phyloP scores from a whole-genome alignment of 306 rosid genomes.

The Prunus davidiana region DNA sequence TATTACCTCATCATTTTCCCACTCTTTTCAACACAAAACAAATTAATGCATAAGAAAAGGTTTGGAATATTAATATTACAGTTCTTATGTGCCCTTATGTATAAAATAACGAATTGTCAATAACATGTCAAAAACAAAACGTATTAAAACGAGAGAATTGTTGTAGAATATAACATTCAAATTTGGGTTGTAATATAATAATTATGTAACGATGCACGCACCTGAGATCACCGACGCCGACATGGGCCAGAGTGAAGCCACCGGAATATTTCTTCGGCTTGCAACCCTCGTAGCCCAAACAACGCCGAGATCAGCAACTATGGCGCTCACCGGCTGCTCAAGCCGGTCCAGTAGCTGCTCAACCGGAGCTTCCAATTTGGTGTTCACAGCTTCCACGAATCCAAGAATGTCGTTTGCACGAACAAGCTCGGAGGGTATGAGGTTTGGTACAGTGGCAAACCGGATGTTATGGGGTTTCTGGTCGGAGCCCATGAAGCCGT shows the following conservation, averaged over 20 bases:
- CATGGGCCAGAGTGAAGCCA: slow-evolving; percentile 44
- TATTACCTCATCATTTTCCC: too few species aligned
- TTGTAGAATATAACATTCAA: too few species aligned
- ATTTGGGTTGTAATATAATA: too few species aligned
- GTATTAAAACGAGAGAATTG: too few species aligned
- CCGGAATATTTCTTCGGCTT: slow-evolving; percentile 35
- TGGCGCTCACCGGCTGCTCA: background rate
- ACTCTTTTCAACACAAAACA: background rate
- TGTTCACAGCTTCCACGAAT: slow-evolving; percentile 35
- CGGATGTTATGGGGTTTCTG: slow-evolving; percentile 25
- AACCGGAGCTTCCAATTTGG: slow-evolving; percentile 46
- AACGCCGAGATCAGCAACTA: slow-evolving; percentile 35
- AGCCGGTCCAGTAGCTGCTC: slow-evolving; percentile 33
- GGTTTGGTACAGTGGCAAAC: slow-evolving; percentile 31
- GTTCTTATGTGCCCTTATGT: too few species aligned
- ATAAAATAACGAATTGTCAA: too few species aligned
- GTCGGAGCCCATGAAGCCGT: slow-evolving; percentile 22
- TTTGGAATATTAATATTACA: background rate
- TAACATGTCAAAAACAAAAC: too few species aligned
- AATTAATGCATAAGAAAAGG: background rate
- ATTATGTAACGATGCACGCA: background rate
- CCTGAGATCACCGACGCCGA: slow-evolving; percentile 30
- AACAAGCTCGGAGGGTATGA: slow-evolving; percentile 44
- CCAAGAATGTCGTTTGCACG: slow-evolving; percentile 9
- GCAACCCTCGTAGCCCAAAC: slow-evolving; percentile 31